phyloP scores from a whole-genome alignment of 2,329 filamentous ascomycete species.

The Lachnellula subtilissima region DNA sequence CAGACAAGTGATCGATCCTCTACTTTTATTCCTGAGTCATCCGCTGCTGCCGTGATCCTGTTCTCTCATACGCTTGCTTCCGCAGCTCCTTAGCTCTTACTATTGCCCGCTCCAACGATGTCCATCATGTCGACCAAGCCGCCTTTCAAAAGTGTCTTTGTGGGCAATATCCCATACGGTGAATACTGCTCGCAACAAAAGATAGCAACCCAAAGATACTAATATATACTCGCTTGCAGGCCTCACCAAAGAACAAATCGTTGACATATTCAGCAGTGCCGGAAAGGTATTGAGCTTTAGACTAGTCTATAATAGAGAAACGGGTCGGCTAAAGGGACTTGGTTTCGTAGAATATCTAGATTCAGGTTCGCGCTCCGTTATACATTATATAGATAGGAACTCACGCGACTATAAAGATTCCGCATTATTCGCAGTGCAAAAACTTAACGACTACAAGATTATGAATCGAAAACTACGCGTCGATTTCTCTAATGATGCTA shows the following conservation, averaged over 20 bases:
- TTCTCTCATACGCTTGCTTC: too few species aligned
- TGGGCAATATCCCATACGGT: slow-evolving; percentile 84
- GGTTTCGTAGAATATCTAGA: slow-evolving; percentile 96
- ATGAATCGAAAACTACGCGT: slow-evolving; percentile 93
- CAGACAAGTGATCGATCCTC: slow-evolving; percentile 21
- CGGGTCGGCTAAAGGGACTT: slow-evolving; percentile 90
- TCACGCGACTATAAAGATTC: slow-evolving; percentile 47
- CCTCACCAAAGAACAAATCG: slow-evolving; percentile 92
- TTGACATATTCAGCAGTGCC: slow-evolving; percentile 84
- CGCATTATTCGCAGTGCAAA: slow-evolving; percentile 88
- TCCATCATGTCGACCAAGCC: slow-evolving; percentile 66
- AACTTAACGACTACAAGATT: slow-evolving; percentile 91
- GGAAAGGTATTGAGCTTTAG: slow-evolving; percentile 90
- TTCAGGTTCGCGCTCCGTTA: slow-evolving; percentile 53
- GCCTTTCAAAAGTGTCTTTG: slow-evolving; percentile 74
- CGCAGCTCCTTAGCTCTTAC: neutral
- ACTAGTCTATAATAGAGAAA: slow-evolving; percentile 92
- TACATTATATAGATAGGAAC: neutral
- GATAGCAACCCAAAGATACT: slow-evolving; percentile 1
- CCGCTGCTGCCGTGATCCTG: slow-evolving; percentile 15
- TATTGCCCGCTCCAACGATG: slow-evolving; percentile 1
- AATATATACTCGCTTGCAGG: slow-evolving; percentile 45
- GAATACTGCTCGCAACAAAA: slow-evolving; percentile 23
- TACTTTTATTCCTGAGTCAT: slow-evolving; percentile 23
- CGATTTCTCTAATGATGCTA: slow-evolving; percentile 84